Evolutionary conservation across 495 filamentous ascomycete species (phyloP).

Genomic region (Sporormia fimetaria): DNA sequence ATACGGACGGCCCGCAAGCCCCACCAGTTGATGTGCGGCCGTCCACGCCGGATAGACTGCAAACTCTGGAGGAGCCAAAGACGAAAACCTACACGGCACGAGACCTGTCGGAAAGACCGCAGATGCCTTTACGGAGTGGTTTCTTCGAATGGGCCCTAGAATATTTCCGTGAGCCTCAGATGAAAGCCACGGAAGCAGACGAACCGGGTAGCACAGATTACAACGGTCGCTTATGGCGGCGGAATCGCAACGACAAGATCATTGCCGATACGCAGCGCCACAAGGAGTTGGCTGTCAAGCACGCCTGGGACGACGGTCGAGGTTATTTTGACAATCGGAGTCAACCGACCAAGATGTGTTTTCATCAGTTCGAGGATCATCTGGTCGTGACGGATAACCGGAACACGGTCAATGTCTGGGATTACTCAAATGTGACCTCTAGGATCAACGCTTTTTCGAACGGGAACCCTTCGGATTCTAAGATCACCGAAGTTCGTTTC

Average conservation of each 20-base stretch:
- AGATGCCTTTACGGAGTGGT: conserved; percentile 63
- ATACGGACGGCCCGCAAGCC: conserved; percentile 57
- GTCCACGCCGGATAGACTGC: conserved; percentile 53
- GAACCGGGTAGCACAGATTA: conserved; percentile 97
- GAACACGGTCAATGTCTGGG: conserved; percentile 79
- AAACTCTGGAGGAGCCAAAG: conserved; percentile 61
- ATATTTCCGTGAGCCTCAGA: conserved; percentile 98
- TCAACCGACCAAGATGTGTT: conserved; percentile 83
- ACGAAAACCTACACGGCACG: conserved; percentile 60
- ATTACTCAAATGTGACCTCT: conserved; percentile 59
- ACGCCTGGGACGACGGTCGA: conserved; percentile 67
- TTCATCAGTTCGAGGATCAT: conserved; percentile 96
- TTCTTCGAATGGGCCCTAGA: conserved; percentile 95
- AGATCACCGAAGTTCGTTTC: conserved; percentile 87
- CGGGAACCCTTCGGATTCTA: conserved; percentile 79
- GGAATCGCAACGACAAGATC: conserved; percentile 85
- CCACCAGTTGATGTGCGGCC: conserved; percentile 65
- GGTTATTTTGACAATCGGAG: conserved; percentile 75
- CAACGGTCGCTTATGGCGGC: conserved; percentile 86
- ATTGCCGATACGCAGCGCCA: conserved; percentile 84
- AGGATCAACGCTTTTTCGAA: conserved; percentile 82
- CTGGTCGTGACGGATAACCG: conserved; percentile 87
- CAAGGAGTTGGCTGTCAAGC: conserved; percentile 72
- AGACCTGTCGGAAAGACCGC: conserved; percentile 42
- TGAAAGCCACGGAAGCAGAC: conserved; percentile 90